phyloP scores from a whole-genome alignment of 805 yeast genomes.

The Blastobotrys parvus region DNA sequence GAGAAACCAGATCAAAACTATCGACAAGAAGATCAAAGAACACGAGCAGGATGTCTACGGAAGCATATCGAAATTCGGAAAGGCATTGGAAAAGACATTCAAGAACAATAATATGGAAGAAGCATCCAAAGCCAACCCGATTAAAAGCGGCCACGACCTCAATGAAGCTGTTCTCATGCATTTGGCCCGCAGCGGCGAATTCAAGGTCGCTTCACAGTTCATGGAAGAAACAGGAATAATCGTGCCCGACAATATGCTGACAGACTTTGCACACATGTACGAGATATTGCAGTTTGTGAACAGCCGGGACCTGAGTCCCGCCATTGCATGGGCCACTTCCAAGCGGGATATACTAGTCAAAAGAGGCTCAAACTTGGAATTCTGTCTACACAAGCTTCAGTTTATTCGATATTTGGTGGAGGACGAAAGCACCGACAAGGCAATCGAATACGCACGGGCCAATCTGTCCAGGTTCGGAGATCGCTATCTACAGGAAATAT shows the following conservation, averaged over 20 bases:
- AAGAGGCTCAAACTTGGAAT: conserved; percentile 38
- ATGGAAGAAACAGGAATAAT: conserved; percentile 26
- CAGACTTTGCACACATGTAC: conserved; percentile 36
- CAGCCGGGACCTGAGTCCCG: conserved; percentile 33
- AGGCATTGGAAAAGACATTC: conserved; percentile 25
- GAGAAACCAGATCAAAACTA: conserved; percentile 8
- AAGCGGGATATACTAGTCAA: conserved; percentile 23
- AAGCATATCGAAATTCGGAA: conserved; percentile 24
- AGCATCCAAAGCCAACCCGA: conserved; percentile 6
- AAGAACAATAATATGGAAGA: conserved; percentile 1
- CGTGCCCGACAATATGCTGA: conserved; percentile 27
- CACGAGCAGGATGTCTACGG: conserved; percentile 24
- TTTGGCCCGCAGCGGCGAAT: conserved; percentile 40
- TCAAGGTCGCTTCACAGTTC: conserved; percentile 29
- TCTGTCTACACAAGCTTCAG: conserved; percentile 37
- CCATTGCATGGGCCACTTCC: conserved; percentile 41
- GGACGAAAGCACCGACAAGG: conserved; percentile 19
- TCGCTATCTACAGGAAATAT: conserved; percentile 34
- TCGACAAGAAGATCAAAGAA: conserved; percentile 16
- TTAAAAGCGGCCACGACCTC: conserved; percentile 20
- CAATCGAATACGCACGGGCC: conserved; percentile 34
- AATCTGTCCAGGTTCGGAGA: conserved; percentile 35
- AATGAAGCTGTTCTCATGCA: conserved; percentile 39
- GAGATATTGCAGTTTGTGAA: conserved; percentile 33
- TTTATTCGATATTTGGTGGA: conserved; percentile 27